Base-by-base conservation (phyloP, 2,329 filamentous ascomycete species). In the Zymoseptoria pseudotritici region DNA sequence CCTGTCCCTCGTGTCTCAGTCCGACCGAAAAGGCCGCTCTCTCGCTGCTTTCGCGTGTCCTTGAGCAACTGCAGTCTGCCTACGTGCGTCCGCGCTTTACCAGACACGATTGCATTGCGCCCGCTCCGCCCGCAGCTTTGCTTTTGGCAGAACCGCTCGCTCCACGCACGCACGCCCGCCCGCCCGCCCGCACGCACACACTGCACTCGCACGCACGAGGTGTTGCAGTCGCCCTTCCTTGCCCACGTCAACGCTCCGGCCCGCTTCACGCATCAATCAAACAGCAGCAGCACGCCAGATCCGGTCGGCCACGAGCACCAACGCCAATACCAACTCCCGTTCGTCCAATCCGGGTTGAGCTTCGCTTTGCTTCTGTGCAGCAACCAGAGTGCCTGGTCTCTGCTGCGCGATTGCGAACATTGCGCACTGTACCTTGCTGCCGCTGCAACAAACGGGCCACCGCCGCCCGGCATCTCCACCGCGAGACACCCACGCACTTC, bases 361-460 rank as follows among this genome's bases (percentile, higher is more conserved):
- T 8, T 19, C n/a, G 50, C 20, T 24, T 24, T 52, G 17, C 56
- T 58, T 42, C 50, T 20, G 53, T 54, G 57, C 53, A 53, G 58
- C 54, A 55, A 54, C 46, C 55, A 22, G 52, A 22, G 52, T 53
- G 52, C 52, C 52, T 53, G 50, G 50, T 52, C 22, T 22, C 17
- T 20, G 21, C 24, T 26, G 26, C 26, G 26, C 26, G 26, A 20
- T 52, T 22, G 50, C 57, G 29, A 55, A 49, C 53, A 56, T 58
- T 53, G 55, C 61, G 58, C 61, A 56, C 53, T 50, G 62, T 65
- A 62, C 63, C 63, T 63, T 58, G 57, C 62, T 56, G 63, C 61
- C 58, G 60, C 61, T 56, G 63, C 61, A 54, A 54, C 58, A 61
- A 61, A 62, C 61, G 59, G 53, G 57, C 56, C 57, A 51, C 46